Conservation (phyloP, 1,139 yeast genomes). For the Magnusiomyces sp. region DNA sequence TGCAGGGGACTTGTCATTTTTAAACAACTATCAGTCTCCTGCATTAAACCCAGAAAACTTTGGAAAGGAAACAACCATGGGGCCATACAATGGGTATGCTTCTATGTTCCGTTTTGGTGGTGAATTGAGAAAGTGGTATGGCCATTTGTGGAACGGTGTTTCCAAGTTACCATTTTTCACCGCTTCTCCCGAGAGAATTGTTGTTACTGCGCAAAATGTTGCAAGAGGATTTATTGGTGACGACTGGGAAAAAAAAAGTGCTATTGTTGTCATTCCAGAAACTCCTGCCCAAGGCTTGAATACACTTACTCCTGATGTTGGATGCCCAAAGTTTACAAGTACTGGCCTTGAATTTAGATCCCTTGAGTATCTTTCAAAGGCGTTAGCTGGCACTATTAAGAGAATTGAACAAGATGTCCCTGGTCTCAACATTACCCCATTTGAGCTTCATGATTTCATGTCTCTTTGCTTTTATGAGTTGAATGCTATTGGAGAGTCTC, state of each 20-base stretch:
- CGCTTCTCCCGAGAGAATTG: slow-evolving; percentile 35
- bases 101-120: slow-evolving; percentile 28
- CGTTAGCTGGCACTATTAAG: slow-evolving; percentile 31
- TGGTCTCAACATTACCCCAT: slow-evolving; percentile 36
- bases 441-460: slow-evolving; percentile 41
- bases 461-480: slow-evolving; percentile 51
- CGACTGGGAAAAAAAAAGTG: slow-evolving; percentile 27
- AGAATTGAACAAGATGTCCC: slow-evolving; percentile 36
- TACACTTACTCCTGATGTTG: slow-evolving; percentile 31
- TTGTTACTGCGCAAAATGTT: slow-evolving; percentile 34
- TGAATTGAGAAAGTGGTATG: slow-evolving; percentile 31
- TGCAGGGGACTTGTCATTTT: slow-evolving; percentile 31
- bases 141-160: slow-evolving; percentile 31
- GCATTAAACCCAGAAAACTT: slow-evolving; percentile 24
- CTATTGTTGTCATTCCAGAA: slow-evolving; percentile 33
- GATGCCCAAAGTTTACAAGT: slow-evolving; percentile 17
- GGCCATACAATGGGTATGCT: slow-evolving; percentile 33
- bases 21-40: slow-evolving; percentile 33
- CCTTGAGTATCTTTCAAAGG: slow-evolving; percentile 19
- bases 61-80: slow-evolving; percentile 27
- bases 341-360: slow-evolving; percentile 1
- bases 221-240: slow-evolving; percentile 37
- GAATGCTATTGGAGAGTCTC: slow-evolving; percentile 46
- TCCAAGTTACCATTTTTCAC: slow-evolving; percentile 32
- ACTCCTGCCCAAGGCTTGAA: slow-evolving; percentile 34